Percentiles rank a stretch among this genome's conserved stretches.
Evolutionary conservation across 2,329 filamentous ascomycete species (phyloP).

Genomic region (Stachybotrys chlorohalonatus): DNA sequence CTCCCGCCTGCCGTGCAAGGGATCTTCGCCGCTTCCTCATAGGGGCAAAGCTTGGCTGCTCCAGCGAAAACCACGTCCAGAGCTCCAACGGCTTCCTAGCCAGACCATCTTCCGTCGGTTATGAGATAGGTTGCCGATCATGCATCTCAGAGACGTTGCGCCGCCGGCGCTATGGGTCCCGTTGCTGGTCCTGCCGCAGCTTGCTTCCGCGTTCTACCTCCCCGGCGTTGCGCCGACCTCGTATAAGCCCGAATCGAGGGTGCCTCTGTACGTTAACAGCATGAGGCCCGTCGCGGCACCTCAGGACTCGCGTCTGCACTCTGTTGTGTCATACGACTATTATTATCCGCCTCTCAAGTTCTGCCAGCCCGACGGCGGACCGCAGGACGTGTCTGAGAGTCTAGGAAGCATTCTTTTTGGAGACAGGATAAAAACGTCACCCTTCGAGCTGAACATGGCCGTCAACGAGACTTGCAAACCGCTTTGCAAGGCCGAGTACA

Average conservation of each 20-base stretch:
- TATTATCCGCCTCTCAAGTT: conserved; percentile 84
- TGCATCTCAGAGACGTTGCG: conserved; percentile 37
- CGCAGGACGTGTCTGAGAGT: conserved; percentile 68
- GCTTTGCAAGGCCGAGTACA: conserved; percentile 60
- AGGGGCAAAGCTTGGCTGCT: not conserved
- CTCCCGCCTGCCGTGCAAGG: not conserved
- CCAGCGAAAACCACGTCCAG: not conserved
- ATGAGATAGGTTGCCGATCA: conserved; percentile 22
- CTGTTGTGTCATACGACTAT: conserved; percentile 95
- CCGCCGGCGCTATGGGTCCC: conserved; percentile 41
- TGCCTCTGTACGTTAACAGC: conserved; percentile 87
- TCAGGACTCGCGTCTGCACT: conserved; percentile 73
- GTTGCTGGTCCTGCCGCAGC: conserved; percentile 41
- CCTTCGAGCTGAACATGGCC: conserved; percentile 81
- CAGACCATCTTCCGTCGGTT: conserved; percentile 6
- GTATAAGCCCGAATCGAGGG: conserved; percentile 69
- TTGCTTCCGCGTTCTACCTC: conserved; percentile 78
- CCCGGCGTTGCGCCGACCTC: conserved; percentile 92
- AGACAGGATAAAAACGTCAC: conserved; percentile 94
- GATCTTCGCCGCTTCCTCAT: not conserved
- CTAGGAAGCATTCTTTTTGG: conserved; percentile 95
- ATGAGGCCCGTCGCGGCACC: conserved; percentile 76
- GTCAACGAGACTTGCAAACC: conserved; percentile 80
- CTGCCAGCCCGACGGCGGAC: conserved; percentile 69
- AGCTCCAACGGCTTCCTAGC: not conserved